Conservation (phyloP, 2,329 filamentous ascomycete genomes). For the Saccharata proteae region DNA sequence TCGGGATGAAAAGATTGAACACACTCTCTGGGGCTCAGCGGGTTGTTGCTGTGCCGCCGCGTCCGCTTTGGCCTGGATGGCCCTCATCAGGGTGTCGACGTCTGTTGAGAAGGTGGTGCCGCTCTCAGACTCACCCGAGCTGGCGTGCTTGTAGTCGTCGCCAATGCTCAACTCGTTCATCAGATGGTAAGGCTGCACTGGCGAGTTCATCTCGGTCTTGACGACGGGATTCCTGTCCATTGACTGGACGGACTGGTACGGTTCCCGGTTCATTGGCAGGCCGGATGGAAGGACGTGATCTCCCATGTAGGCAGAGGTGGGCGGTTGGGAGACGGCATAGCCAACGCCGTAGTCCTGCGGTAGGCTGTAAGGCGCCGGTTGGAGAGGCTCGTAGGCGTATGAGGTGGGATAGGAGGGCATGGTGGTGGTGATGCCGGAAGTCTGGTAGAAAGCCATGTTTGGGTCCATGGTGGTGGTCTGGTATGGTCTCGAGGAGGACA, state of each 20-base stretch:
- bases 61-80: constrained; percentile 59
- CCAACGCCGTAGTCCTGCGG: constrained; percentile 3
- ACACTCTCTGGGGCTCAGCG: constrained; percentile 20
- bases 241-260: constrained; percentile 2
- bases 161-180: constrained; percentile 18
- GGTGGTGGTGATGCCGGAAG: constrained; percentile 4
- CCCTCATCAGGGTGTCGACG: constrained; percentile 79
- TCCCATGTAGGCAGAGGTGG: constrained; percentile 4
- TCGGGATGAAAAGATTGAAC: constrained; percentile 4
- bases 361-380: constrained; percentile 5
- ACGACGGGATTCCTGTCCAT: constrained; percentile 23
- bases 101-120: constrained; percentile 57
- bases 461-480: constrained; percentile 3
- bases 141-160: constrained; percentile 13
- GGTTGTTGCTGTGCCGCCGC: constrained; percentile 20
- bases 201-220: constrained; percentile 32
- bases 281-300: not conserved
- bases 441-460: constrained; percentile 6
- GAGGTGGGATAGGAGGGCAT: constrained; percentile 8
- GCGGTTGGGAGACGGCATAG: constrained; percentile 1
- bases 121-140: constrained; percentile 29
- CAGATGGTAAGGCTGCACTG: constrained; percentile 27
- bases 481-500: constrained; percentile 7
- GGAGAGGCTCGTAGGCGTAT: constrained; percentile 7
- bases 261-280: constrained; percentile 1